Evolutionary conservation across 1,284 basidiomycete species (phyloP), one percentile per base, ranked within the genome.

Genomic region (Coniferiporia weirii): DNA sequence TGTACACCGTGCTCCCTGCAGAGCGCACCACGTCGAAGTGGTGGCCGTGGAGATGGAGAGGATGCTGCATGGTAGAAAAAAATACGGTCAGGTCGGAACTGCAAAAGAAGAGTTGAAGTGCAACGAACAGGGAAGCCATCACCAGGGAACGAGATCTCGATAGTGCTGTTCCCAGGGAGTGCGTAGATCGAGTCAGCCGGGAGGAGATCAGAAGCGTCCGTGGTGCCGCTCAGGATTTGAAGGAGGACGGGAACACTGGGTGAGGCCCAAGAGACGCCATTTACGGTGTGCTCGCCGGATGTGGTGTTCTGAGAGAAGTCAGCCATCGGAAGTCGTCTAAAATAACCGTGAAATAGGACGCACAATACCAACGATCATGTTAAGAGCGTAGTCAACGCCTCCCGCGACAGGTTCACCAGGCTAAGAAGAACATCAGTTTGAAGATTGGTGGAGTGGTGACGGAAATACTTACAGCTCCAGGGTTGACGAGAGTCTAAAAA

Each of bases 11-110:
- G 50, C 59, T 65, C 17, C 66, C 67, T 9, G 68, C 67, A 34
- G 65, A 67, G 61, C 70, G 70, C 13, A 75, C 63, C 38, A 76
- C 73, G 55, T 70, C 66, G 50, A 75, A 72, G 12, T 58, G 61
- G 45, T 75, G 74, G 67, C 70, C 73, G 64, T 76, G 74, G 56
- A 76, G 52, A 59, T 64, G 73, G 54, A 56, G 59, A 3, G 73
- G 72, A 57, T 75, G 73, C 73, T 74, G 27, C n/a, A 48, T 48
- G 10, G n/a, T n/a, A n/a, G 27, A 48, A 8, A n/a, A 40, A 34
- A 4, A 71, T 72, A 62, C 73, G 72, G 65, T 15, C 22, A 13
- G 20, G 48, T 38, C 72, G 63, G 10, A 57, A 61, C 7, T 27
- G 8, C 27, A 51, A 60, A 55, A 35, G 20, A 43, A 32, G n/a